Evolutionary conservation across 176 grass and related monocot genomes (phyloP).

Genomic region (Ampelocalamus luodianensis): DNA sequence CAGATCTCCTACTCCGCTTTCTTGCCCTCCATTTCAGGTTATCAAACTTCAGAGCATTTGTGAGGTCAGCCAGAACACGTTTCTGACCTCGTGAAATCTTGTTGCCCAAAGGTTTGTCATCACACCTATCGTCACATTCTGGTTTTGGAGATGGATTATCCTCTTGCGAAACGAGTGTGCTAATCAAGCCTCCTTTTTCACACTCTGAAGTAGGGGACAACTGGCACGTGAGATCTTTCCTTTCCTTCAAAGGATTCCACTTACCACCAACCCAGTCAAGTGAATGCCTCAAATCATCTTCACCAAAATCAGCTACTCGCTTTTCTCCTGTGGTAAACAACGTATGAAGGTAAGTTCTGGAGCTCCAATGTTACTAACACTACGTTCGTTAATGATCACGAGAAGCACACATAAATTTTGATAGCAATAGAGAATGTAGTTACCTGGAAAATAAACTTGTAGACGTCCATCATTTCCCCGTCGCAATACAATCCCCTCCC

Average conservation of each 20-base stretch:
- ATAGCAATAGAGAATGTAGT: slow-evolving; percentile 10
- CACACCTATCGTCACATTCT: slow-evolving; percentile 38
- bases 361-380: background rate
- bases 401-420: background rate
- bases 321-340: slow-evolving; percentile 68
- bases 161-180: background rate
- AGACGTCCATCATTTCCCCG: slow-evolving; percentile 45
- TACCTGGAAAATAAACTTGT: slow-evolving; percentile 92
- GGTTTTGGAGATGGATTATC: background rate
- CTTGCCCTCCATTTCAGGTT: slow-evolving; percentile 76
- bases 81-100: slow-evolving; percentile 42
- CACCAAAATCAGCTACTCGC: slow-evolving; percentile 50
- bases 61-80: slow-evolving; percentile 53
- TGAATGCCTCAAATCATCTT: slow-evolving; percentile 66
- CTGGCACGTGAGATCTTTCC: slow-evolving; percentile 54
- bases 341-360: background rate
- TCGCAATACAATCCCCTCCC: slow-evolving; percentile 82
- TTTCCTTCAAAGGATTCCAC: slow-evolving; percentile 67
- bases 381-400: background rate
- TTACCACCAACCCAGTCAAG: slow-evolving; percentile 73
- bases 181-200: slow-evolving; percentile 5
- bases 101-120: slow-evolving; percentile 33
- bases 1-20: slow-evolving; percentile 67
- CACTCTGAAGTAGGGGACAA: background rate
- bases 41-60: slow-evolving; percentile 59